Evolutionary conservation across 2,329 filamentous ascomycete species (phyloP).

Genomic region (Capronia coronata): DNA sequence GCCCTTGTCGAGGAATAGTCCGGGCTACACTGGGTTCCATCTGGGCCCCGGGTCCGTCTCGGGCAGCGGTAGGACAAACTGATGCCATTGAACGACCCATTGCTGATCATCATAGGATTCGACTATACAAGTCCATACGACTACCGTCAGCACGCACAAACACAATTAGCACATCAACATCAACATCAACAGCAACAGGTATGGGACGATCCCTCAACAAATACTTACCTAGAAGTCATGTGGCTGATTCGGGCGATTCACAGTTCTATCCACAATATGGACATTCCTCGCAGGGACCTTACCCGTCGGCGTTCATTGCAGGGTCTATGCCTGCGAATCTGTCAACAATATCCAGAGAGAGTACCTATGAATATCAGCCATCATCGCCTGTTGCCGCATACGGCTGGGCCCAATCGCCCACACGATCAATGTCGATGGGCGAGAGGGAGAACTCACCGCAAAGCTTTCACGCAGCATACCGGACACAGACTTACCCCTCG

Average conservation of each 20-base stretch:
- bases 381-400: constrained; percentile 8
- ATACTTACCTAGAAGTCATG: constrained; percentile 9
- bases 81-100: background rate
- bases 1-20: constrained; percentile 13
- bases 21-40: constrained; percentile 12
- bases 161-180: constrained; percentile 4
- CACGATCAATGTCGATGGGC: constrained; percentile 15
- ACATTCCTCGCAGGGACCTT: constrained; percentile 3
- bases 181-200: constrained; percentile 9
- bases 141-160: background rate
- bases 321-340: constrained; percentile 10
- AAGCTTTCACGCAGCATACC: constrained; percentile 14
- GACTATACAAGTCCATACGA: constrained; percentile 14
- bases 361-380: constrained; percentile 13
- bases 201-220: constrained; percentile 3
- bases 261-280: constrained; percentile 15
- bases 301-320: constrained; percentile 8
- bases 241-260: constrained; percentile 11
- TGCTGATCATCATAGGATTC: constrained; percentile 13
- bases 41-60: constrained; percentile 8
- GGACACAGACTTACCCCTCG: constrained; percentile 22
- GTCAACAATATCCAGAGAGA: constrained; percentile 11
- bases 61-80: constrained; percentile 6
- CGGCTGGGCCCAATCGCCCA: constrained; percentile 10
- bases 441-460: constrained; percentile 13